Percentiles rank a stretch among this genome's conserved stretches.
Conservation (phyloP, 2,329 filamentous ascomycete species). For the Neonectria ditissima region DNA sequence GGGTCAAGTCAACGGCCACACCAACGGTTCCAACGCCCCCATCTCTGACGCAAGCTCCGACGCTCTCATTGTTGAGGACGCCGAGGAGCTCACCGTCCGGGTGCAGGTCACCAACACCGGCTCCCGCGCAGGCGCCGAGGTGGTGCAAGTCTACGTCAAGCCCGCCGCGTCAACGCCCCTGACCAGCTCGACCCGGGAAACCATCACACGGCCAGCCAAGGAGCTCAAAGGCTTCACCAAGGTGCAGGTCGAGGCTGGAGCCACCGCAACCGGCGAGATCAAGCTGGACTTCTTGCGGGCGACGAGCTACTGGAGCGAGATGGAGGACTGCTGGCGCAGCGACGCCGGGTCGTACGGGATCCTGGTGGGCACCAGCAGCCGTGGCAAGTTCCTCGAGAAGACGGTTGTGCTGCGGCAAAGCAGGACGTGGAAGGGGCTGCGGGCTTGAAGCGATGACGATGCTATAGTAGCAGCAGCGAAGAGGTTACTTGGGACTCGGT, state of each 20-base stretch:
- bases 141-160: conserved; percentile 49
- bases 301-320: conserved; percentile 53
- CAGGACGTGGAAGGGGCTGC: conserved; percentile 30
- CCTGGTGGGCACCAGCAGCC: conserved; percentile 51
- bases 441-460: conserved; percentile 7
- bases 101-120: conserved; percentile 61
- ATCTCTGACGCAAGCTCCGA: background rate
- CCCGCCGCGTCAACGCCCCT: conserved; percentile 27
- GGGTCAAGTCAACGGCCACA: conserved; percentile 6
- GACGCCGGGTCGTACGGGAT: conserved; percentile 53
- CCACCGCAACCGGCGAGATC: conserved; percentile 47
- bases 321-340: conserved; percentile 52
- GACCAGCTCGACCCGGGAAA: conserved; percentile 31
- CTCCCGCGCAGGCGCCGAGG: conserved; percentile 40
- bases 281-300: conserved; percentile 44
- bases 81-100: conserved; percentile 16
- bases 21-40: conserved; percentile 1
- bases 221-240: conserved; percentile 60
- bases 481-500: background rate
- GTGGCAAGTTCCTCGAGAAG: conserved; percentile 36
- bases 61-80: background rate
- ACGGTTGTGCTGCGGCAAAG: conserved; percentile 27
- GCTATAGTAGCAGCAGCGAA: background rate
- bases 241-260: conserved; percentile 52
- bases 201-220: conserved; percentile 52